These are phyloP conservation scores for Porogramme epimiltina DNA, from an alignment of 1,284 basidiomycete genomes.

Conservation along the genomic window DNA sequence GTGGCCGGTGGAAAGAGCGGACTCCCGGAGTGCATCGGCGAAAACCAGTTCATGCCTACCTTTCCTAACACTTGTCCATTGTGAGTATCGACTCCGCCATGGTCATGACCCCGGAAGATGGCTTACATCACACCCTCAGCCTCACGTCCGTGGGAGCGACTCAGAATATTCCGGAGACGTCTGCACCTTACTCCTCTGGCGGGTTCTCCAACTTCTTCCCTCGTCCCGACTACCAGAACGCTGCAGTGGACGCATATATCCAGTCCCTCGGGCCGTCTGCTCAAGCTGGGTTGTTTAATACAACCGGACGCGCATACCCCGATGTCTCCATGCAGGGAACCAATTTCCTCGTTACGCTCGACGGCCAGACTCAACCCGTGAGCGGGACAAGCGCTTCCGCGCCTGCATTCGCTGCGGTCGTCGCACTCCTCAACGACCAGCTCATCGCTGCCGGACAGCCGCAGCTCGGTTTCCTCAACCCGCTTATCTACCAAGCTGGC, in stretches of 20 bases:
- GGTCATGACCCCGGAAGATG: too few species aligned
- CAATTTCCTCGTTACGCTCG: background rate
- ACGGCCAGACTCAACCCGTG: background rate
- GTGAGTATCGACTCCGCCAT: too few species aligned
- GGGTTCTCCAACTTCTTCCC: slow-evolving; percentile 49
- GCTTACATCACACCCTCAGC: slow-evolving; percentile 34
- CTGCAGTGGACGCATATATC: slow-evolving; percentile 33
- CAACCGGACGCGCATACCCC: slow-evolving; percentile 26
- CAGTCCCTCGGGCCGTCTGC: slow-evolving; percentile 22
- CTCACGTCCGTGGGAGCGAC: slow-evolving; percentile 64
- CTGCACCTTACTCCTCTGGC: slow-evolving; percentile 41
- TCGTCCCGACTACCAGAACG: slow-evolving; percentile 38
- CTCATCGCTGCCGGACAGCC: slow-evolving; percentile 42
- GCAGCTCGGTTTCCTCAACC: slow-evolving; percentile 49
- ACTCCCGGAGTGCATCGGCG: slow-evolving; percentile 42
- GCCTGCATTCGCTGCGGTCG: slow-evolving; percentile 51
- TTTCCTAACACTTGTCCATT: slow-evolving; percentile 54
- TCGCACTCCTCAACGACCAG: slow-evolving; percentile 56
- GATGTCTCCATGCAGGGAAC: slow-evolving; percentile 18
- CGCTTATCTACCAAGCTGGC: slow-evolving; percentile 35
- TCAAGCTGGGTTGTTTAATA: slow-evolving; percentile 28
- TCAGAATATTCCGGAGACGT: slow-evolving; percentile 47
- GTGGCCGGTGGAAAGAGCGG: slow-evolving; percentile 60
- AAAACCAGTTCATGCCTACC: slow-evolving; percentile 53
- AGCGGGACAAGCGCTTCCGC: slow-evolving; percentile 44